Conservation (phyloP, 257 asterid genomes). For the Phtheirospermum japonicum region DNA sequence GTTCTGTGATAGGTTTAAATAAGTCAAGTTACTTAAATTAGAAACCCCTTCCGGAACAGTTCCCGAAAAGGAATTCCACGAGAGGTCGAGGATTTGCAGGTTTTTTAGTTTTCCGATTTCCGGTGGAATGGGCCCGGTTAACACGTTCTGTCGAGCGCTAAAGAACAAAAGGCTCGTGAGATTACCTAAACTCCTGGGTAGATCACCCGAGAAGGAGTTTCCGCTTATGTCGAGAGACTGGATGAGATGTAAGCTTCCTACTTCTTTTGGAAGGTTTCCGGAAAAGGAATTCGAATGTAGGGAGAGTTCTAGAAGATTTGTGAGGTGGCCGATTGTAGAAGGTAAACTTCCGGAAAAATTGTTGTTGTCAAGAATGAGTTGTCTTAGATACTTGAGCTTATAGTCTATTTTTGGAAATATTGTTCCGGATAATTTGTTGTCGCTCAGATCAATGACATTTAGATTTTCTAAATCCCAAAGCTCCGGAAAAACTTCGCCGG, state of each 20-base stretch:
- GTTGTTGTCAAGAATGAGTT: constrained; percentile 62
- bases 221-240: constrained; percentile 58
- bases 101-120: constrained; percentile 49
- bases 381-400: constrained; percentile 39
- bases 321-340: constrained; percentile 44
- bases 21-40: constrained; percentile 39
- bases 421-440: constrained; percentile 48
- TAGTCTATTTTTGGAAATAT: constrained; percentile 38
- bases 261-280: constrained; percentile 50
- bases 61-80: constrained; percentile 51
- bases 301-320: constrained; percentile 51
- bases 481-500: constrained; percentile 45
- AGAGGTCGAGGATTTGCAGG: constrained; percentile 56
- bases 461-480: constrained; percentile 52
- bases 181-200: constrained; percentile 51
- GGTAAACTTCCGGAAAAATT: constrained; percentile 55
- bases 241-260: constrained; percentile 50
- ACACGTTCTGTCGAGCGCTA: constrained; percentile 46
- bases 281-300: constrained; percentile 51
- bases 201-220: constrained; percentile 57
- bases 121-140: constrained; percentile 41
- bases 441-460: constrained; percentile 54
- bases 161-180: constrained; percentile 46
- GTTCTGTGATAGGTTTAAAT: constrained; percentile 59
- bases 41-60: constrained; percentile 51